Conservation (phyloP, 768 basidiomycete species). For the Rhodosporidiobolus odoratus region DNA sequence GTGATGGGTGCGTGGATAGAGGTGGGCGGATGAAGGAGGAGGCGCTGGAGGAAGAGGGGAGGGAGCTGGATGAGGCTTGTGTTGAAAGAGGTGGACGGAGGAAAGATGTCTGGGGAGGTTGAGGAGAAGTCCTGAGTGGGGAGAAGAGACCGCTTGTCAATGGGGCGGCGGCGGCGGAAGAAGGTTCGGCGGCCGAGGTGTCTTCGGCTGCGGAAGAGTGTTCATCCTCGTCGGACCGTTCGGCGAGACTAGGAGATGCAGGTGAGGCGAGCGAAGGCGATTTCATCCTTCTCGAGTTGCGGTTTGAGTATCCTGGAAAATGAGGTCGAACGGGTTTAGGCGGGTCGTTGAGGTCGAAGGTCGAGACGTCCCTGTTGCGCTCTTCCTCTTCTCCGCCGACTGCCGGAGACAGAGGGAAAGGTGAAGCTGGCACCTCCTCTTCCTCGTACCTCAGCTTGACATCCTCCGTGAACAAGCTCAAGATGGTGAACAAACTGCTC, state of each 20-base stretch:
- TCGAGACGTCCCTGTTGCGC: constrained; percentile 17
- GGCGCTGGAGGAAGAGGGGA: no score
- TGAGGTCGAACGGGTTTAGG: neutral
- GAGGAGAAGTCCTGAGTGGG: no score
- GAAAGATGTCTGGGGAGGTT: no score
- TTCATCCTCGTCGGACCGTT: constrained; percentile 5
- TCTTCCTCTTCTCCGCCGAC: neutral
- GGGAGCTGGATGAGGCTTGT: neutral
- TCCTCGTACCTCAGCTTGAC: constrained; percentile 72
- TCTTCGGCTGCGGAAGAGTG: no score
- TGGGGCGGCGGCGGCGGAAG: neutral
- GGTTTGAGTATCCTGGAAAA: neutral
- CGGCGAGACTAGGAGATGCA: neutral
- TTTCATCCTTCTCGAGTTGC: neutral
- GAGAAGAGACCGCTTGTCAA: constrained; percentile 6
- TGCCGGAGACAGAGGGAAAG: neutral
- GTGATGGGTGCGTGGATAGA: neutral
- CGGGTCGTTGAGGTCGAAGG: constrained; percentile 28
- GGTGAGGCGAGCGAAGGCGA: neutral
- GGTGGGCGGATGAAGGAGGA: no score
- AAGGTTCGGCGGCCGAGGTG: constrained; percentile 4
- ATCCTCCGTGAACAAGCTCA: constrained; percentile 87
- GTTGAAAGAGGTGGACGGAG: no score
- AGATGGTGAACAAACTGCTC: constrained; percentile 91
- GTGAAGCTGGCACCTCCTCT: no score